Base-by-base conservation (phyloP, 2,329 filamentous ascomycete species). In the Fusarium circinatum region DNA sequence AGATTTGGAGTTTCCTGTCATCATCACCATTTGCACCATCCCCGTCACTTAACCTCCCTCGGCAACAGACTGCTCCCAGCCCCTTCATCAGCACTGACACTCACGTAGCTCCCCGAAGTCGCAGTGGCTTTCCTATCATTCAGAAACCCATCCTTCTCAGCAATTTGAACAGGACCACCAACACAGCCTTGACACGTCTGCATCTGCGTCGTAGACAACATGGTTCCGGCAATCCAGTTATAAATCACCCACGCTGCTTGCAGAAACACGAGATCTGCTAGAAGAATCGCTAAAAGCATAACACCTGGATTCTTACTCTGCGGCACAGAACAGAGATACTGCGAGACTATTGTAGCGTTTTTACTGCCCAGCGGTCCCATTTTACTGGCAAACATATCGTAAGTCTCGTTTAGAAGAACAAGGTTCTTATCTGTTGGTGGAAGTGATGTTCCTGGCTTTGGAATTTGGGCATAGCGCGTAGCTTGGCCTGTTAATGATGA, bases 261-360 rank as follows among this genome's bases (percentile, higher is more conserved):
- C 15, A 73, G n/a, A 22, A 73, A 73, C 20, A 73, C 71, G 4
- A 73, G 28, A 14, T 73, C 48, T 18, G 69, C 71, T 2, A 73
- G 57, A 6, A 73, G 15, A 5, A 73, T 73, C 1, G 71, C 71
- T 3, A 70, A 14, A 0, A 73, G 42, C 71, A 73, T 73, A 2
- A 71, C 49, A 2, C 69, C 65, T 1, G 49, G 59, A 9, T 62
- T 73, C 22, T 73, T 73, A 26, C 55, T 61, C 36, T 64, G 38
- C 3, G 71, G 71, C 11, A 73, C 60, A 18, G 65, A 70, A 6
- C 71, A 73, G 9, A 73, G 51, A 49, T 73, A 73, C 24, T 73
- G 69, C 7, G 59, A 48, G 15, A 66, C 71, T 11, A 73, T 64
- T 2, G 65, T 73, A 1, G 69, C 26, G 4, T 67, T 58, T 4